Evolutionary conservation across 73 alveolate genomes (phyloP).

Genomic region (Loxodes magnus): DNA sequence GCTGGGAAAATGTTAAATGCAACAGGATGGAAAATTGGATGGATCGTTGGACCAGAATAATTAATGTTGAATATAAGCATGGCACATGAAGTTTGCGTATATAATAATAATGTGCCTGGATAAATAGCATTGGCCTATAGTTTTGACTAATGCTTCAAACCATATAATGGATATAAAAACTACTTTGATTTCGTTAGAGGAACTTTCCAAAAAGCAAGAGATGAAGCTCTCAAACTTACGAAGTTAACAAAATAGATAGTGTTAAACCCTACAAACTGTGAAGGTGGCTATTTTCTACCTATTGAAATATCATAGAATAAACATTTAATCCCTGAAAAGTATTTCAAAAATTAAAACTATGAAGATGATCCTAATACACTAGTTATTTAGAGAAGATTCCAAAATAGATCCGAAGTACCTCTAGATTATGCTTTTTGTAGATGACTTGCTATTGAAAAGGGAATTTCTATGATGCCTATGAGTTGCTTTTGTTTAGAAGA

Average conservation of each 20-base stretch:
- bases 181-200: slow-evolving; percentile 17
- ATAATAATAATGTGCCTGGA: slow-evolving; percentile 34
- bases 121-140: slow-evolving; percentile 32
- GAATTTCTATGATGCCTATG: slow-evolving; percentile 47
- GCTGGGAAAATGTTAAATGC: slow-evolving; percentile 75
- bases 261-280: slow-evolving; percentile 21
- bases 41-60: slow-evolving; percentile 71
- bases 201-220: slow-evolving; percentile 31
- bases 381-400: slow-evolving; percentile 22
- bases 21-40: slow-evolving; percentile 83
- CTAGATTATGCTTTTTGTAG: slow-evolving; percentile 50
- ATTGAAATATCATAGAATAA: slow-evolving; percentile 15
- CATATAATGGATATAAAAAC: slow-evolving; percentile 15
- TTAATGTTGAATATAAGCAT: slow-evolving; percentile 26
- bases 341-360: slow-evolving; percentile 16
- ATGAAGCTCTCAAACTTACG: slow-evolving; percentile 19
- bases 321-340: slow-evolving; percentile 22
- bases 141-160: slow-evolving; percentile 8
- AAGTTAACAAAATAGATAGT: not conserved
- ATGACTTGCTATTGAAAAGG: slow-evolving; percentile 41
- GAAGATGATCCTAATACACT: slow-evolving; percentile 31
- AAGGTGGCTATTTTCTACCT: slow-evolving; percentile 38
- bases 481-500: slow-evolving; percentile 29
- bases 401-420: slow-evolving; percentile 14
- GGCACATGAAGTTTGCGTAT: slow-evolving; percentile 31